phyloP scores from a whole-genome alignment of 2,329 filamentous ascomycete genomes.

The Sporothrix brasiliensis region DNA sequence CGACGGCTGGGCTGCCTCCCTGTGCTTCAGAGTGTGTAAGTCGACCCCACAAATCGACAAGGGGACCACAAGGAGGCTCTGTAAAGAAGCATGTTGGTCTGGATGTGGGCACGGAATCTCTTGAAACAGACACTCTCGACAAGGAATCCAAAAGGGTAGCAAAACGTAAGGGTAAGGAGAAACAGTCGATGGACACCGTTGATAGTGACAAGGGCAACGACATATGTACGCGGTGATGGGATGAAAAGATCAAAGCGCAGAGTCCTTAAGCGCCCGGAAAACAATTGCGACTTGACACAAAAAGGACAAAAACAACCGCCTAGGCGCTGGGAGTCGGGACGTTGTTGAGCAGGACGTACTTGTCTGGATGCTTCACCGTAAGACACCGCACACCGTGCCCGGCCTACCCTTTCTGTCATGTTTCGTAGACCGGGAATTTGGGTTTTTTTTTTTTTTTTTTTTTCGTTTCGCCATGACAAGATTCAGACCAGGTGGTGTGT shows the following conservation, averaged over 20 bases:
- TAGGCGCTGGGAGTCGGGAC: not conserved
- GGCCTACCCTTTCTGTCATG: no score
- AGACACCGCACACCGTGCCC: conserved; percentile 14
- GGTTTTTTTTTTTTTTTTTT: no score
- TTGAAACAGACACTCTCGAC: not conserved
- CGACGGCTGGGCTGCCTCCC: not conserved
- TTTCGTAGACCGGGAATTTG: no score
- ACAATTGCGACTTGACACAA: not conserved
- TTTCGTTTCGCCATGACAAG: not conserved
- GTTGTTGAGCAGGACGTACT: no score
- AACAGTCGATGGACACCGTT: not conserved
- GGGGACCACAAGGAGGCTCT: not conserved
- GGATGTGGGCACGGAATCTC: not conserved
- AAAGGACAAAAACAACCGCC: not conserved
- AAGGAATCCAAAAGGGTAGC: not conserved
- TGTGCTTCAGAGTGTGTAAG: not conserved
- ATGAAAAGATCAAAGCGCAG: not conserved
- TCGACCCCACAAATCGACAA: not conserved
- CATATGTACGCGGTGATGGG: not conserved
- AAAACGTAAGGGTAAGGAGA: not conserved
- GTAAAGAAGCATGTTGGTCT: not conserved
- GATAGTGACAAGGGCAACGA: not conserved
- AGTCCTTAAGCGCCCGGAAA: not conserved
- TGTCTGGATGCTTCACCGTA: not conserved
- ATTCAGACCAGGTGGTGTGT: not conserved